phyloP scores from a whole-genome alignment of 2,329 filamentous ascomycete genomes.

The Shiraia bambusicola region DNA sequence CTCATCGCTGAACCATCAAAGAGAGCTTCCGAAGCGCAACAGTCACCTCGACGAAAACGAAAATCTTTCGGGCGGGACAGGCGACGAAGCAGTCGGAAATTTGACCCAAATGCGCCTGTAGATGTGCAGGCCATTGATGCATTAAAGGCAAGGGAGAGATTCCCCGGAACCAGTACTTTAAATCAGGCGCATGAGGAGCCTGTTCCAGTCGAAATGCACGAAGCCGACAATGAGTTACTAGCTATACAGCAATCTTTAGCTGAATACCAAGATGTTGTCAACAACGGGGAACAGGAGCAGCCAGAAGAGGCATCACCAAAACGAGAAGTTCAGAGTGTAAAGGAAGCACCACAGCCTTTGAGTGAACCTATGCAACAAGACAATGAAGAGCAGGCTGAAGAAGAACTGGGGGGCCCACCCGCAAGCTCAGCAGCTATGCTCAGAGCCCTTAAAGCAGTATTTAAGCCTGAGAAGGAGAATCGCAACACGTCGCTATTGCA shows the following conservation, averaged over 20 bases:
- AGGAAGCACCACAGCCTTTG: background rate
- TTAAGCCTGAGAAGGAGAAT: conserved; percentile 39
- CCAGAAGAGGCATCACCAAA: too few species aligned
- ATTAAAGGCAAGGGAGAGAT: conserved; percentile 24
- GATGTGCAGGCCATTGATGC: conserved; percentile 24
- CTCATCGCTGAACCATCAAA: conserved; percentile 5
- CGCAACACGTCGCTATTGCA: conserved; percentile 42
- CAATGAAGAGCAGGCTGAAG: conserved; percentile 1
- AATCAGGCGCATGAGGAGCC: conserved; percentile 10
- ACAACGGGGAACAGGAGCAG: too few species aligned
- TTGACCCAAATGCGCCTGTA: conserved; percentile 28
- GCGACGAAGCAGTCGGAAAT: conserved; percentile 34
- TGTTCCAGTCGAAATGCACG: conserved; percentile 1
- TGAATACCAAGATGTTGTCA: too few species aligned
- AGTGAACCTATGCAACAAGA: background rate
- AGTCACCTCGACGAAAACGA: conserved; percentile 27
- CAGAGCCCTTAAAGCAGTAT: conserved; percentile 18
- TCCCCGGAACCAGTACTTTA: conserved; percentile 9
- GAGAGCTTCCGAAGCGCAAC: conserved; percentile 4
- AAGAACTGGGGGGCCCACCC: conserved; percentile 19
- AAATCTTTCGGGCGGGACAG: conserved; percentile 29
- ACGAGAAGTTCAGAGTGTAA: background rate
- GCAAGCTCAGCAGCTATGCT: conserved; percentile 24
- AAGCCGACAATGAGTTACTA: conserved; percentile 4
- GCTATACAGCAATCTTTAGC: background rate